Conservation (phyloP, 208 protist species). For the Trypanosoma avium region DNA sequence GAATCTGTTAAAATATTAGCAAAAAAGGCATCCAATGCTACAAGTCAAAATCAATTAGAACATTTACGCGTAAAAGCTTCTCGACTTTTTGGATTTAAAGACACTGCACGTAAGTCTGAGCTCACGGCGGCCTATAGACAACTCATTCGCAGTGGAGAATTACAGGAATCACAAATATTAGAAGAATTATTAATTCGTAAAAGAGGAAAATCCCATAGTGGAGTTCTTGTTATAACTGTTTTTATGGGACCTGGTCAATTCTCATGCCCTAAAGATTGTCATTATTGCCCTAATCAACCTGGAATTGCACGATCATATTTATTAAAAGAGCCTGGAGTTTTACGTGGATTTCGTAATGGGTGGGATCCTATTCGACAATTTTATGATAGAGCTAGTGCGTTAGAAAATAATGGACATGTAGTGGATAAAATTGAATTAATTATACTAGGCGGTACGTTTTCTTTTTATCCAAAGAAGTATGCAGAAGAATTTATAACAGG, state of each 20-base stretch:
- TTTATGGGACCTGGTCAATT: slow-evolving; percentile 92
- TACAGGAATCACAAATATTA: slow-evolving; percentile 38
- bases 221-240: slow-evolving; percentile 92
- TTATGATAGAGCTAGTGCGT: slow-evolving; percentile 86
- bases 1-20: slow-evolving; percentile 62
- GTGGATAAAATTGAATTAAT: slow-evolving; percentile 99
- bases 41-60: slow-evolving; percentile 54
- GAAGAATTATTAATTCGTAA: slow-evolving; percentile 86
- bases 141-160: slow-evolving; percentile 63
- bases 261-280: slow-evolving; percentile 92
- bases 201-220: slow-evolving; percentile 81
- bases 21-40: slow-evolving; percentile 27
- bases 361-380: slow-evolving; percentile 92
- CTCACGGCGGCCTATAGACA: slow-evolving; percentile 84
- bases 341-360: slow-evolving; percentile 87
- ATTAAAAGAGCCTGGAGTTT: slow-evolving; percentile 90
- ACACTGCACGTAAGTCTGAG: slow-evolving; percentile 88
- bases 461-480: slow-evolving; percentile 96
- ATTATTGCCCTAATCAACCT: slow-evolving; percentile 94
- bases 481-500: slow-evolving; percentile 87
- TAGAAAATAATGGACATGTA: slow-evolving; percentile 92
- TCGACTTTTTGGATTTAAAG: slow-evolving; percentile 73
- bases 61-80: slow-evolving; percentile 76
- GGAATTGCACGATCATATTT: slow-evolving; percentile 90
- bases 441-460: slow-evolving; percentile 99